Base-by-base conservation (phyloP, 2,329 filamentous ascomycete genomes). In the Dactylonectria estremocensis region DNA sequence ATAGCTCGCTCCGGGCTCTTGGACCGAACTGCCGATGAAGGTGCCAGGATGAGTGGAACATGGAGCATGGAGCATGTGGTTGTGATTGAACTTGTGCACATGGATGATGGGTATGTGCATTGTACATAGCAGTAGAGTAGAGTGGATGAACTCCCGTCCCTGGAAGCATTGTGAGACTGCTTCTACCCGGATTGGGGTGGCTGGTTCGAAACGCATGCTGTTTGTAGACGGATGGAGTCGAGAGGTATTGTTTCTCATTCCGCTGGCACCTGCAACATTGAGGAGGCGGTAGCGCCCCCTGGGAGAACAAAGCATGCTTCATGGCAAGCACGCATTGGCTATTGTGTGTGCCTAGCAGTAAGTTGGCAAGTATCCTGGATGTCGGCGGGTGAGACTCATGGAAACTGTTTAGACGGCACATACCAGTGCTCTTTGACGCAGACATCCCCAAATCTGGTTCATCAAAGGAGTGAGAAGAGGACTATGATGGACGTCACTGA, bases 211-310 rank as follows among this genome's bases (percentile, higher is more conserved):
- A 48, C 59, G 24, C 53, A 37, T 37, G 31, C 43, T 35, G 59
- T 62, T 55, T 62, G 59, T 18, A 62, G 50, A 48, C 45, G 40
- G 50, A 48, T 48, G 40, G 50, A 54, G 35, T 55, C 13, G 18
- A 35, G 14, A 11, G 18, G 16, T n/a, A 33, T 35, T 20, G 50
- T 62, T 40, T 46, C 59, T 31, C 59, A 33, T 62, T 43, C 16
- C 18, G n/a, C n/a, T 40, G 52, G 20, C 33, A 53, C 50, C 50
- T 35, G 31, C 28, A 18, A 31, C 7, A 31, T 16, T 16, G 28
- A 31, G 49, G 49, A 33, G 24, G 35, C 24, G 59, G n/a, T 37
- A n/a, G 49, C 49, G 31, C 37, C 60, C 33, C 52, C 50, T 63
- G 45, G 33, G n/a, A 28, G 60, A 49, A 35, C 52, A 43, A 63